Conservation (phyloP, 371 early-diverging fungal genomes). For the Mortierella sp. region DNA sequence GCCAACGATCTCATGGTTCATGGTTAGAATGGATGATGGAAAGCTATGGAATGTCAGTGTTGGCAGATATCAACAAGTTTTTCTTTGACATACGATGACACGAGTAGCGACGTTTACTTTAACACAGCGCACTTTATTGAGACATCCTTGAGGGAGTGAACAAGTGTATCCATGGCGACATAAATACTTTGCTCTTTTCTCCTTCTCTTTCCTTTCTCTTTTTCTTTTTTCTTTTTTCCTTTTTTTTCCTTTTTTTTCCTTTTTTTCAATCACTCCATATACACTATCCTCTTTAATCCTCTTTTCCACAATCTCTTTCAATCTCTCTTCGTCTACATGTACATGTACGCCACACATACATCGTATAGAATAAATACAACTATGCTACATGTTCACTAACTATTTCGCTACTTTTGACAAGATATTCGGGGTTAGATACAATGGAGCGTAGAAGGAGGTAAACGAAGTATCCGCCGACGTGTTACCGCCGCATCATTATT, state of each 20-base stretch:
- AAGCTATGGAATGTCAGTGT: too few species aligned
- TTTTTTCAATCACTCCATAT: background rate
- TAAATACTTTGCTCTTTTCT: background rate
- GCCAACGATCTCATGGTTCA: too few species aligned
- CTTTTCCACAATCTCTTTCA: background rate
- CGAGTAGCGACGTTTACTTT: background rate
- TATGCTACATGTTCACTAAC: too few species aligned
- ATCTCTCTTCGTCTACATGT: background rate
- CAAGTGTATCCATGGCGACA: too few species aligned
- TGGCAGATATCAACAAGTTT: too few species aligned
- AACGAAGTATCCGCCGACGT: background rate
- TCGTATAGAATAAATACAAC: too few species aligned
- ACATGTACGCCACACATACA: too few species aligned
- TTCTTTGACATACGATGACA: too few species aligned
- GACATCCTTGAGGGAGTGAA: background rate
- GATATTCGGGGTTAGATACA: background rate
- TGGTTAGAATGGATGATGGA: too few species aligned
- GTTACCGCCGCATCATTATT: background rate
- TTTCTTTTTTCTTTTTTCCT: slow-evolving; percentile 3
- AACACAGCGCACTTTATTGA: background rate
- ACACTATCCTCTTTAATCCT: background rate
- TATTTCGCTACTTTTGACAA: background rate
- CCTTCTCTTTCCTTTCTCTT: background rate
- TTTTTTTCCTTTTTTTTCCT: background rate
- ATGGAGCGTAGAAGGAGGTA: background rate